Conservation (phyloP, 1,284 basidiomycete species). For the Leccinum huronense region DNA sequence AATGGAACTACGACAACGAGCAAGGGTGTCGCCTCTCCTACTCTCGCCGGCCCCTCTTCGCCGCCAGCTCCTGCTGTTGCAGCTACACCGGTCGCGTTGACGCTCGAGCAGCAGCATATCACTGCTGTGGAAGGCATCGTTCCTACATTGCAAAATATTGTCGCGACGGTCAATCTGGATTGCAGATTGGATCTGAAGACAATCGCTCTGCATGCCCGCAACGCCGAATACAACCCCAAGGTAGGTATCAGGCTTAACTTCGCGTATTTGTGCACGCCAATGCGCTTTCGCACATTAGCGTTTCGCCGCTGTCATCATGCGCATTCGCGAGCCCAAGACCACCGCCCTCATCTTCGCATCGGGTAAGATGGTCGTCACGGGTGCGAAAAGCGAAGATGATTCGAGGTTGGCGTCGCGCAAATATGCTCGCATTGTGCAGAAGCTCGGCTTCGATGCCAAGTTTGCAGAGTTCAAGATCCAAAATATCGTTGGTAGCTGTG, state of each 20-base stretch:
- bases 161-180: conserved; percentile 98
- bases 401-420: conserved; percentile 96
- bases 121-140: conserved; percentile 94
- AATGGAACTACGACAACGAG: conserved; percentile 28
- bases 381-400: conserved; percentile 99
- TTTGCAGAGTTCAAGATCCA: conserved; percentile 99
- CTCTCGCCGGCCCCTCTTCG: neutral
- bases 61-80: neutral
- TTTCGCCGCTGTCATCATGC: conserved; percentile 99
- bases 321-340: conserved; percentile 99
- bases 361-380: conserved; percentile 99
- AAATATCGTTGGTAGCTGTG: conserved; percentile 98
- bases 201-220: conserved; percentile 95
- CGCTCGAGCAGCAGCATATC: conserved; percentile 86
- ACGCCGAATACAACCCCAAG: conserved; percentile 99
- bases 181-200: conserved; percentile 98
- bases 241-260: conserved; percentile 61
- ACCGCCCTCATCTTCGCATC: conserved; percentile 99
- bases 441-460: conserved; percentile 99
- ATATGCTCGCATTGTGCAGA: conserved; percentile 99
- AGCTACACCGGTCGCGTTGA: conserved; percentile 56
- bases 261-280: conserved; percentile 56
- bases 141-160: conserved; percentile 96
- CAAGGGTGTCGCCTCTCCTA: conserved; percentile 30
- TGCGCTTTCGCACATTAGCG: conserved; percentile 73